Base-by-base conservation (phyloP, 1,284 basidiomycete genomes). In the Tylopilus orsonianus region DNA sequence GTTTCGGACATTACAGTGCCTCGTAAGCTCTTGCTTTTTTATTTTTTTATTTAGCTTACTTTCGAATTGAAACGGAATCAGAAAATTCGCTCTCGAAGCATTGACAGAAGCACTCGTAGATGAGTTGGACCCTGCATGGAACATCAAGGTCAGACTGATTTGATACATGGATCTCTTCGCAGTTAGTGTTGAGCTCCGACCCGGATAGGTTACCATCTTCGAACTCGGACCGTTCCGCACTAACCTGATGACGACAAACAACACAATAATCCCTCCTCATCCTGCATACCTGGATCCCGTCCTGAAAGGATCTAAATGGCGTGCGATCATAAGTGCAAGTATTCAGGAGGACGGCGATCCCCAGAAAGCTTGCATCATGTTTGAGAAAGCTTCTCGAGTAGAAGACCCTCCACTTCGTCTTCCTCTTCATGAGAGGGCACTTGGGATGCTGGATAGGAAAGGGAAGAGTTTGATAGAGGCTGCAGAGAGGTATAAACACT, bases 51-150 rank as follows among this genome's bases (percentile, higher is more conserved):
- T n/a, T n/a, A n/a, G n/a, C n/a, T n/a, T n/a, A n/a, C n/a, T n/a
- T n/a, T n/a, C 3, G 4, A 14, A 24, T 20, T 36, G n/a, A 32
- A 13, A 14, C 0, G 14, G 26, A 2, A 10, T 36, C 32, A 66
- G 62, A 16, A 65, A 62, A 49, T 53, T 46, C n/a, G 61, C 62
- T 16, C 33, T 66, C 3, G 64, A 66, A 38, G 64, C 24, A 19
- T 37, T 65, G 14, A 55, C 50, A 0, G 56, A 67, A 30, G 49
- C 56, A 5, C 49, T 69, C 13, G 53, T 35, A 8, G 16, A 24
- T 6, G 66, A 68, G 34, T 32, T 66, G 13, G 61, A 67, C 39
- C 64, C 62, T 14, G 46, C 48, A 1, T 69, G 67, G 64, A 60
- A 65, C 38, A 64, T 68, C 49, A 59, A 62, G 44, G 67, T 66